Base-by-base conservation (phyloP, 768 basidiomycete species). In the Peribolospora kevripleyi region DNA sequence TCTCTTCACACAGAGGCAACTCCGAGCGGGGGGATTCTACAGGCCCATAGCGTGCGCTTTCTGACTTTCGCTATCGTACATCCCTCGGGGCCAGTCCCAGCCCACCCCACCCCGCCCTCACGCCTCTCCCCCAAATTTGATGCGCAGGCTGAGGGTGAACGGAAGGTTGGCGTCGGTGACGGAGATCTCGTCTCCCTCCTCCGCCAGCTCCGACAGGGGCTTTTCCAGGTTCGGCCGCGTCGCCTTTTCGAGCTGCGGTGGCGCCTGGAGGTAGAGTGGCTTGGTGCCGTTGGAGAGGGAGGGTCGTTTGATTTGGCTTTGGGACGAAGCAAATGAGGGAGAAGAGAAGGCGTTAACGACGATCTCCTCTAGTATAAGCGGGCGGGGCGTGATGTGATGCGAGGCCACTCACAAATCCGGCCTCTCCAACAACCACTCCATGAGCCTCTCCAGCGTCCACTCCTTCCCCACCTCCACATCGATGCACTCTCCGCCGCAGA, bases 251-350 rank as follows among this genome's bases (percentile, higher is more conserved):
- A 98, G 74, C 64, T 86, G 84, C 4, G 86, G 84, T 6, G 93
- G 91, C 1, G 84, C 84, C 67, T 91, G 86, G 66, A 88, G 78
- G 72, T 93, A 98, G 45, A 97, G 79, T 43, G 81, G 82, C 61
- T 73, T 76, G 36, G 73, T 74, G 5, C 78, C 72, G 0, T 79
- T 77, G 4, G 90, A 84, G 13, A 98, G 67, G 0, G 93, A 97
- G 0, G 93, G 93, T 64, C 80, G 87, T 70, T 88, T 91, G 70
- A 97, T 82, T 77, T 97, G 93, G 59, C 93, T 98, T 63, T 4
- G 42, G 37, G 37, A 13, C 37, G 37, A 4, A 25, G 25, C 25
- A 25, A 25, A 25, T 25, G 25, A 25, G 25, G 51, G 9, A 45
- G 6, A 40, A 43, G 5, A 47, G 25, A 39, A 41, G 42, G 11